phyloP scores from a whole-genome alignment of 2,329 filamentous ascomycete species.

The Mariannaea sp. region DNA sequence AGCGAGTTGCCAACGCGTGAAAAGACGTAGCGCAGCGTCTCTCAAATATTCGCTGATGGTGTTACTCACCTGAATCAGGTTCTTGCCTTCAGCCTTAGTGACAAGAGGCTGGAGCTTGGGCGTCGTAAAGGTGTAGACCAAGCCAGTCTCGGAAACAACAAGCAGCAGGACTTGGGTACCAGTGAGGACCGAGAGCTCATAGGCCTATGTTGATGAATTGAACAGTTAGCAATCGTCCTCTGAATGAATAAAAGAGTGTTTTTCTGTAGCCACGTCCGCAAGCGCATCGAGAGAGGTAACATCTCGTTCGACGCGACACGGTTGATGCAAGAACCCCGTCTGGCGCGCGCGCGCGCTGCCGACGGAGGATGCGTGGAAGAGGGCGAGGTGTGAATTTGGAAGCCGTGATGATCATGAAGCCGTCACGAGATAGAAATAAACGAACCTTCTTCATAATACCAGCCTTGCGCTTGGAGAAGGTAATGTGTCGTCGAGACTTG shows the following conservation, averaged over 20 bases:
- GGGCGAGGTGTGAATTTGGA: neutral
- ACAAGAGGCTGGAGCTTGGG: conserved; percentile 97
- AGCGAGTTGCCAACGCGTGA: conserved; percentile 3
- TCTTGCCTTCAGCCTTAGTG: conserved; percentile 98
- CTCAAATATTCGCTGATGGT: conserved; percentile 17
- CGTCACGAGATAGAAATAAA: conserved; percentile 29
- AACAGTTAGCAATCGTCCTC: conserved; percentile 30
- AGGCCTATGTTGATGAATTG: conserved; percentile 66
- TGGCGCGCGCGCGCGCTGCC: conserved; percentile 1
- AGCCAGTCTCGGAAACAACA: conserved; percentile 94
- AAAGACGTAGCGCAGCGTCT: neutral
- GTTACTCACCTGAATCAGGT: conserved; percentile 87
- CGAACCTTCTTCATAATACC: conserved; percentile 99
- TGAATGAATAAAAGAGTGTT: neutral
- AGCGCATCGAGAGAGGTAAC: neutral
- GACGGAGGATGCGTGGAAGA: neutral
- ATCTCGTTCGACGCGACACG: conserved; percentile 5
- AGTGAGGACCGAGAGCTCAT: conserved; percentile 95
- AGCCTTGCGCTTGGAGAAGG: conserved; percentile 99
- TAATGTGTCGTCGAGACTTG: conserved; percentile 99
- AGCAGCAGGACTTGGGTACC: conserved; percentile 96
- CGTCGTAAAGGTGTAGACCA: conserved; percentile 98
- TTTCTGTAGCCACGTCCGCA: neutral
- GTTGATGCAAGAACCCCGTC: neutral
- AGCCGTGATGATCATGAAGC: neutral